Evolutionary conservation across 129 eudicot species (phyloP).

Genomic region (Mikania micrantha): DNA sequence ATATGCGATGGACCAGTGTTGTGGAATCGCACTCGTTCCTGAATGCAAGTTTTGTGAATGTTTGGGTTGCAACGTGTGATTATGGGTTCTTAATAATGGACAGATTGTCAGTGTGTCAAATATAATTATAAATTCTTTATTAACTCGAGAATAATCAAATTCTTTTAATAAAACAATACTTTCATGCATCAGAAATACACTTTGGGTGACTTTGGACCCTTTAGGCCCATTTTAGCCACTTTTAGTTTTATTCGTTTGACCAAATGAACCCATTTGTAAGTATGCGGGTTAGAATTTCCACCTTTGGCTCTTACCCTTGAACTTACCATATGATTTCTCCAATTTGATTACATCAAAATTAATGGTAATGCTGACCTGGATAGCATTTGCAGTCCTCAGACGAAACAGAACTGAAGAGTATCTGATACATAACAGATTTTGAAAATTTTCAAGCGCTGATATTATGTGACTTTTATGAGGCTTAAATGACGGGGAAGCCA

Average conservation of each 20-base stretch:
- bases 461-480: conserved; percentile 64
- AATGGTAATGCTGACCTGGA: conserved; percentile 50
- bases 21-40: conserved; percentile 85
- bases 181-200: background rate
- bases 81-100: background rate
- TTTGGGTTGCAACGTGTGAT: background rate
- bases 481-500: conserved; percentile 76
- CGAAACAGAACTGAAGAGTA: conserved; percentile 92
- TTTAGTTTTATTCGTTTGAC: background rate
- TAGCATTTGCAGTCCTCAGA: conserved; percentile 58
- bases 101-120: background rate
- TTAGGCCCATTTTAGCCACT: background rate
- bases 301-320: background rate
- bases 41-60: background rate
- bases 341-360: background rate
- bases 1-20: conserved; percentile 67
- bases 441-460: conserved; percentile 69
- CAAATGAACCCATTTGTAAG: background rate
- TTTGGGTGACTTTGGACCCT: background rate
- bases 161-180: background rate
- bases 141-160: background rate
- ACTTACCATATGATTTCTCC: background rate
- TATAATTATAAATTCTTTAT: background rate
- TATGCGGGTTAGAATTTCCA: background rate
- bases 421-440: conserved; percentile 57